phyloP scores from a whole-genome alignment of 225 moss, liverwort and hornwort genomes.

The Bryum argenteum region DNA sequence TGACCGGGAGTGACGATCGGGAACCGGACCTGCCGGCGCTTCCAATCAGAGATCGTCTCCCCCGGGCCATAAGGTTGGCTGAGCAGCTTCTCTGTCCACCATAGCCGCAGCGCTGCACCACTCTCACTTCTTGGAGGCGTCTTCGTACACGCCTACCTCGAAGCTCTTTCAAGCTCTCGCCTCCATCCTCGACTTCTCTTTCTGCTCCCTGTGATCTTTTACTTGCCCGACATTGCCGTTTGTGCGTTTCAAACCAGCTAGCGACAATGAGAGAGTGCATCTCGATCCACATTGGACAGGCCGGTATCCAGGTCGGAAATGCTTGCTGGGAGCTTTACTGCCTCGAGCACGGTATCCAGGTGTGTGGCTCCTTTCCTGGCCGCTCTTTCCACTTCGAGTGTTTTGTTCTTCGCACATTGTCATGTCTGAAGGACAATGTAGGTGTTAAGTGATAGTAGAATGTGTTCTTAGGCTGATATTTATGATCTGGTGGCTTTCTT shows the following conservation, averaged over 20 bases:
- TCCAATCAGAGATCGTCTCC: constrained; percentile 49
- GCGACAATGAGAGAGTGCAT: constrained; percentile 67
- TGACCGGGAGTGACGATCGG: background rate
- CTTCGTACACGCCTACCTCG: constrained; percentile 64
- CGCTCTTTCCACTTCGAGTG: too few species aligned
- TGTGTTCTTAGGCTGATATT: background rate
- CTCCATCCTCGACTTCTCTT: background rate
- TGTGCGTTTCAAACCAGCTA: constrained; percentile 5
- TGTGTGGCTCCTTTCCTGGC: background rate
- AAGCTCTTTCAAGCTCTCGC: constrained; percentile 27
- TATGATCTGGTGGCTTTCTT: too few species aligned
- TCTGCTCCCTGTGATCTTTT: background rate
- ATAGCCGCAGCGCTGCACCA: constrained; percentile 37
- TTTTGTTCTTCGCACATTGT: too few species aligned
- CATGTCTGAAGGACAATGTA: background rate
- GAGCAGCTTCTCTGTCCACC: too few species aligned
- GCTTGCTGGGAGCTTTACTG: constrained; percentile 64
- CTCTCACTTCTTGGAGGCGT: constrained; percentile 62
- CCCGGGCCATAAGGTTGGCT: background rate
- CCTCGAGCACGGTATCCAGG: constrained; percentile 59
- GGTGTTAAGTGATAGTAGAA: fast-evolving
- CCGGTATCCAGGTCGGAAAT: constrained; percentile 64
- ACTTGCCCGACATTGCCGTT: background rate
- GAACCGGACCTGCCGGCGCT: constrained; percentile 24
- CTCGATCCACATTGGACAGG: constrained; percentile 62